These are phyloP conservation scores for Trichoderma oligosporum DNA, from an alignment of 2,329 filamentous ascomycete genomes.

Conservation along the genomic window DNA sequence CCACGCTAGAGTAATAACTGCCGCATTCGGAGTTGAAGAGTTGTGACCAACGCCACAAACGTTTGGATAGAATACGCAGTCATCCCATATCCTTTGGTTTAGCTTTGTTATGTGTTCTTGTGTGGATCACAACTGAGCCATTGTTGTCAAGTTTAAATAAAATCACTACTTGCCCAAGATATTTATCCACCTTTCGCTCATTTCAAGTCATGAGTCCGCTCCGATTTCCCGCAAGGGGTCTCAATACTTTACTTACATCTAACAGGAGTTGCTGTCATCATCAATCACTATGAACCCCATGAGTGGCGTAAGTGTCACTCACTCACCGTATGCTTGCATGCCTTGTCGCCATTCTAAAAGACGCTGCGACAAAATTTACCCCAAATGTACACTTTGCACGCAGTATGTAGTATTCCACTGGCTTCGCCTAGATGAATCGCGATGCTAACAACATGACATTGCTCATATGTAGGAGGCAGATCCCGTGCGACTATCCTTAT, in stretches of 20 bases:
- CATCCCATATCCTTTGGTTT: too few relatives aligned
- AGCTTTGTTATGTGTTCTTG: too few relatives aligned
- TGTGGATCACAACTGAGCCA: too few relatives aligned
- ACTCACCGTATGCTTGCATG: not conserved
- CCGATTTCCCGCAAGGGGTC: not conserved
- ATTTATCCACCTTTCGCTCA: not conserved
- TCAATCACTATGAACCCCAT: not conserved
- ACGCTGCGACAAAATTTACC: constrained; percentile 13
- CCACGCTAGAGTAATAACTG: too few relatives aligned
- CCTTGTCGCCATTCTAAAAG: constrained; percentile 14
- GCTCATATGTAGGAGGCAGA: too few relatives aligned
- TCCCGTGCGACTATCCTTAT: too few relatives aligned
- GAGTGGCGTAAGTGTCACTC: not conserved
- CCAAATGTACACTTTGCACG: constrained; percentile 14
- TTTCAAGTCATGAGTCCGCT: not conserved
- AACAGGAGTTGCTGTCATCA: not conserved
- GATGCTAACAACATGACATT: not conserved
- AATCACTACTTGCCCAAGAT: too few relatives aligned
- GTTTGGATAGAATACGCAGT: too few relatives aligned
- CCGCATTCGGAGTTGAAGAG: too few relatives aligned
- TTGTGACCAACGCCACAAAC: too few relatives aligned
- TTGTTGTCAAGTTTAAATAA: too few relatives aligned
- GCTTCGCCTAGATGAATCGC: too few relatives aligned
- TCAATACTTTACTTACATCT: not conserved
- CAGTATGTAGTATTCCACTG: constrained; percentile 10